These are phyloP conservation scores for Venturiaceae sp. DNA, from an alignment of 2,329 filamentous ascomycete species.

Conservation along the genomic window DNA sequence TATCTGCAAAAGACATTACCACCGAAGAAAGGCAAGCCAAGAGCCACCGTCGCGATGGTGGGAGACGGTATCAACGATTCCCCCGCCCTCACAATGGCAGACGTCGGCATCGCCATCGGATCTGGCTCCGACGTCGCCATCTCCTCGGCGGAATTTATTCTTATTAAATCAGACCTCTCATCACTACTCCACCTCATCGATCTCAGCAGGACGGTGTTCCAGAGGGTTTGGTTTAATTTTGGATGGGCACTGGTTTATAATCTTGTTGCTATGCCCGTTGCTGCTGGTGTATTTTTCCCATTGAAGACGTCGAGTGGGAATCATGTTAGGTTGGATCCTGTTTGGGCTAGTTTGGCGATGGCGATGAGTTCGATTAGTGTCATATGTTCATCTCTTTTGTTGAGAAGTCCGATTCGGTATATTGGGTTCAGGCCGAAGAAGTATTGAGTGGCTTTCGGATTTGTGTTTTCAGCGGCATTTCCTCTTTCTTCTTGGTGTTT, in stretches of 20 bases:
- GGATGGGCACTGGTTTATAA: constrained; percentile 81
- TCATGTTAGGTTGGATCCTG: constrained; percentile 60
- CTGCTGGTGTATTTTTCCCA: constrained; percentile 69
- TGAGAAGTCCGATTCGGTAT: constrained; percentile 44
- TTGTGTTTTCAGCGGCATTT: no score
- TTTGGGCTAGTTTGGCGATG: constrained; percentile 89
- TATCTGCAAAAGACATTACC: constrained; percentile 28
- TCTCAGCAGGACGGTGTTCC: constrained; percentile 63
- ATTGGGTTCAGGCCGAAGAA: constrained; percentile 28
- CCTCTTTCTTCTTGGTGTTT: no score
- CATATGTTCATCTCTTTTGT: constrained; percentile 66
- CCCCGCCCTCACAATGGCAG: constrained; percentile 67
- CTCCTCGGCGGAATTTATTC: constrained; percentile 70
- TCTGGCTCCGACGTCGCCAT: constrained; percentile 77
- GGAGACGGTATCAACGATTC: constrained; percentile 85
- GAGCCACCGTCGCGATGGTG: constrained; percentile 66
- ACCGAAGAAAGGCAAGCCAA: constrained; percentile 16
- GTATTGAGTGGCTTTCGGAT: no score
- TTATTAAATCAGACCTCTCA: constrained; percentile 60
- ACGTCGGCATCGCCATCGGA: constrained; percentile 75
- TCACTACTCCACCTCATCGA: constrained; percentile 65
- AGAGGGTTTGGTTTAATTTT: constrained; percentile 76
- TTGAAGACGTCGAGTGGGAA: constrained; percentile 35
- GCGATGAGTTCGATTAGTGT: constrained; percentile 86
- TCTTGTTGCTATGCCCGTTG: constrained; percentile 64